A percentile compares a stretch with the other conserved stretches of the same genome.
Conservation (phyloP, 1,139 yeast genomes). For the Taphrina deformans region DNA sequence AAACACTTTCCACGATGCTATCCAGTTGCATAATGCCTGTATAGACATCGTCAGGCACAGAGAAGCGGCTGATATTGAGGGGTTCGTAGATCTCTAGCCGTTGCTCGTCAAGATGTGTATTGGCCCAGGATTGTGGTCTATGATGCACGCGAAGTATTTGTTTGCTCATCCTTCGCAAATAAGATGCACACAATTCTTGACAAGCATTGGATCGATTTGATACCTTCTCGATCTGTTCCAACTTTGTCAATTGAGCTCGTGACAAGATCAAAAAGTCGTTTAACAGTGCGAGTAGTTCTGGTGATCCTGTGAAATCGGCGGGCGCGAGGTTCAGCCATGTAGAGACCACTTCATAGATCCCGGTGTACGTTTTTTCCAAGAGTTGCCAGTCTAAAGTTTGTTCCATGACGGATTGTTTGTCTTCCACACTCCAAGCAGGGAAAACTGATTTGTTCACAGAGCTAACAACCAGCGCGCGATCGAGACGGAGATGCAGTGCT, state of each 20-base stretch:
- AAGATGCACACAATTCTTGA: neutral
- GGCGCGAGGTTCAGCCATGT: constrained; percentile 58
- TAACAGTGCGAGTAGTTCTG: neutral
- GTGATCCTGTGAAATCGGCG: neutral
- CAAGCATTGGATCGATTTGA: neutral
- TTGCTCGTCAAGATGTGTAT: neutral
- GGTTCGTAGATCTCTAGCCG: constrained; percentile 2
- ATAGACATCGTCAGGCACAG: constrained; percentile 48
- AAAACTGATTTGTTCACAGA: neutral
- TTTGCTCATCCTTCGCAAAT: neutral
- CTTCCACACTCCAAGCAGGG: neutral
- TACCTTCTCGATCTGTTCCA: neutral
- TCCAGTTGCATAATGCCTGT: constrained; percentile 66
- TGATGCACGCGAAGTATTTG: constrained; percentile 21
- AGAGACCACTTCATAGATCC: constrained; percentile 73
- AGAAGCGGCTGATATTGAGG: neutral
- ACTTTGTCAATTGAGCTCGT: neutral
- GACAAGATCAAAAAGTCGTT: neutral
- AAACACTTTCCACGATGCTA: constrained; percentile 59
- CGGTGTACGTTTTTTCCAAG: constrained; percentile 72
- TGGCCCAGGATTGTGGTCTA: constrained; percentile 15
- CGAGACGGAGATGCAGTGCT: neutral
- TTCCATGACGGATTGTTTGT: constrained; percentile 31
- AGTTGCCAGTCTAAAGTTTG: constrained; percentile 55
- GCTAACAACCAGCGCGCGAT: neutral